A percentile compares a stretch with the other conserved stretches of the same genome.
Evolutionary conservation across 257 asterid species (phyloP).

Genomic region (Nicotiana undulata): DNA sequence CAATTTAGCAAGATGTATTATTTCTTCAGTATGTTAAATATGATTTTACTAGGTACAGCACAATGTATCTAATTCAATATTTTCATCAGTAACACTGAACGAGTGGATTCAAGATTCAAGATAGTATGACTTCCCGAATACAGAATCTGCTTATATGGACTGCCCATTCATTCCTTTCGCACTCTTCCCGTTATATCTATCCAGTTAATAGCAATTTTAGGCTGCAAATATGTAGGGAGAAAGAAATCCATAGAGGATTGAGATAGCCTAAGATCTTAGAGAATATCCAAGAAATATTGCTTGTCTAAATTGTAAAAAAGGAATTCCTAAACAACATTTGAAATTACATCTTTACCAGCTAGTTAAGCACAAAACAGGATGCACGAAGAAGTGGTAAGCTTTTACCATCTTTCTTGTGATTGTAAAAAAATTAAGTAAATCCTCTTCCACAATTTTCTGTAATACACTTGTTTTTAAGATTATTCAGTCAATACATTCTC

Average conservation of each 20-base stretch:
- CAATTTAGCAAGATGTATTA: conserved; percentile 4
- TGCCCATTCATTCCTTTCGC: background rate
- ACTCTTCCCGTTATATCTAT: background rate
- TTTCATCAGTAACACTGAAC: background rate
- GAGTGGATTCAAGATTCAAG: background rate
- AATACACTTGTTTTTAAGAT: background rate
- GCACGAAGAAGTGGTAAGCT: background rate
- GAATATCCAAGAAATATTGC: background rate
- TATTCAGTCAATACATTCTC: background rate
- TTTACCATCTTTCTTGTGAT: background rate
- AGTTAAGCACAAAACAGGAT: background rate
- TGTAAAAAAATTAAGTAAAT: background rate
- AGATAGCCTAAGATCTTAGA: background rate
- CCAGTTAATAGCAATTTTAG: background rate
- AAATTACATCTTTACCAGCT: background rate
- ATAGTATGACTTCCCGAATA: background rate
- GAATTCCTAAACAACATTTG: background rate
- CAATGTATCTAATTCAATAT: background rate
- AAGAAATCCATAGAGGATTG: background rate
- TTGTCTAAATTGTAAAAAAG: background rate
- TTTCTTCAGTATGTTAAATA: background rate
- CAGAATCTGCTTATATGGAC: background rate
- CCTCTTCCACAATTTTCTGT: background rate
- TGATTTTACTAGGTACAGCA: background rate
- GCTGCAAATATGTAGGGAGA: background rate